Percentiles rank a stretch among this genome's conserved stretches.
These are phyloP conservation scores for Pythium chondricola DNA, from an alignment of 352 stramenopile species.

Conservation along the genomic window DNA sequence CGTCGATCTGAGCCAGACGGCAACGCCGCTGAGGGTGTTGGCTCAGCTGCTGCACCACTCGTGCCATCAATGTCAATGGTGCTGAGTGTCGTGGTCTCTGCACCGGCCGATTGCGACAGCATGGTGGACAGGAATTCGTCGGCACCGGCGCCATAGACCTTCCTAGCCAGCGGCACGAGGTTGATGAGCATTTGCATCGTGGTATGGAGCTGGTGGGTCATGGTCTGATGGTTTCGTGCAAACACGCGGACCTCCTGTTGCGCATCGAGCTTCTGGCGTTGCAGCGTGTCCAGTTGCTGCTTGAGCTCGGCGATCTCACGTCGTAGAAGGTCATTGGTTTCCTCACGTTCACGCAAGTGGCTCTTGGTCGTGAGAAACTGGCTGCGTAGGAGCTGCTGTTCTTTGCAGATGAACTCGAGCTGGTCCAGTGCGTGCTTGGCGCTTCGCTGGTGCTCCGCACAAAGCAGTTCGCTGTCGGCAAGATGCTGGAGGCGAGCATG, in stretches of 20 bases:
- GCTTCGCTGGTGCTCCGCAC: slow-evolving; percentile 22
- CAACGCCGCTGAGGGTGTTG: too few species aligned
- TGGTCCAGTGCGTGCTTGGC: slow-evolving; percentile 53
- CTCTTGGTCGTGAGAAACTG: slow-evolving; percentile 45
- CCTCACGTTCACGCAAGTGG: slow-evolving; percentile 41
- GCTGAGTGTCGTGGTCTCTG: slow-evolving; percentile 10
- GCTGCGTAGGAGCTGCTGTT: slow-evolving; percentile 38
- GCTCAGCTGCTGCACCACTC: background rate
- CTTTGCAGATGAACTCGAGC: slow-evolving; percentile 55
- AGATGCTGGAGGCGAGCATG: slow-evolving; percentile 20
- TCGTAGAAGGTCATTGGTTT: slow-evolving; percentile 25
- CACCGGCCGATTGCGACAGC: slow-evolving; percentile 39
- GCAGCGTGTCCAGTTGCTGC: slow-evolving; percentile 26
- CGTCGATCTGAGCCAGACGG: slow-evolving; percentile 2
- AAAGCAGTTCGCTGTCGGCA: slow-evolving; percentile 22
- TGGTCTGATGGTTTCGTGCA: slow-evolving; percentile 58
- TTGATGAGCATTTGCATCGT: slow-evolving; percentile 71
- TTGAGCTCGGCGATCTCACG: slow-evolving; percentile 26
- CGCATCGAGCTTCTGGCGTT: slow-evolving; percentile 46
- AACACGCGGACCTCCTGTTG: slow-evolving; percentile 49
- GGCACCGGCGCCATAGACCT: slow-evolving; percentile 53
- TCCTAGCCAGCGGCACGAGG: slow-evolving; percentile 40
- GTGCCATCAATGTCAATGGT: slow-evolving; percentile 11
- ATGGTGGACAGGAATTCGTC: slow-evolving; percentile 56
- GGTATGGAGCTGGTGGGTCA: slow-evolving; percentile 67